Base-by-base conservation (phyloP, 2,329 filamentous ascomycete genomes). In the Alternaria ventricosa region DNA sequence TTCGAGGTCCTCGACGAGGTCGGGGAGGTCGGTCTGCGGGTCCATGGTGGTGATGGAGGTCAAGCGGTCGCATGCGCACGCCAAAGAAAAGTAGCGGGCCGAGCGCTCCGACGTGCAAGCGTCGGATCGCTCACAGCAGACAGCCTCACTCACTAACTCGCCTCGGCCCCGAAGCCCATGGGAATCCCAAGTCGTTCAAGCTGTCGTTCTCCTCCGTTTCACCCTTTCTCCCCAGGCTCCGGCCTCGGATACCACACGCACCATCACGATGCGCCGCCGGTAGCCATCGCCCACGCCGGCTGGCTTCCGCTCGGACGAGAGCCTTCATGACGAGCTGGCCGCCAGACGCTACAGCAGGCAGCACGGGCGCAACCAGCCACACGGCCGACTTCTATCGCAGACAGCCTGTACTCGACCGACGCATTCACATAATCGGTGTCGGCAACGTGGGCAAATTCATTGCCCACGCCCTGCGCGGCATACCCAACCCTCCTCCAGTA, bases 381-480 rank as follows among this genome's bases (percentile, higher is more conserved):
- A 60, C 73, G 5, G 68, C 75, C 60, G 71, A 73, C 50, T 79
- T 79, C 69, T 79, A 79, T 64, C 76, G 78, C 60, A 60, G 60
- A 7, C 58, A 72, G 41, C 69, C 73, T 11, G 72, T 75, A 4
- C 43, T 71, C 30, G 70, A 79, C 53, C 70, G 72, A 41, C 71
- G 77, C 4, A 75, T 79, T 23, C 89, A 96, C 74, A 86, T 97
- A 51, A 82, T 97, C 4, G 94, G 95, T 11, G 77, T 92, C 11
- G 94, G 94, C 36, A 96, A 93, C 75, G 84, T 97, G 12, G 94
- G 94, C 13, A 88, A 88, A 46, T 87, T 97, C 25, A 88, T 94
- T 67, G 93, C 94, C 25, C 89, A 90, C 75, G 88, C 88, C 22
- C 83, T 97, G 11, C 87, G 88, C 22, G 84, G 86, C 20, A 82